These are phyloP conservation scores for Wallemia hederae DNA, from an alignment of 1,284 basidiomycete genomes.

Conservation along the genomic window DNA sequence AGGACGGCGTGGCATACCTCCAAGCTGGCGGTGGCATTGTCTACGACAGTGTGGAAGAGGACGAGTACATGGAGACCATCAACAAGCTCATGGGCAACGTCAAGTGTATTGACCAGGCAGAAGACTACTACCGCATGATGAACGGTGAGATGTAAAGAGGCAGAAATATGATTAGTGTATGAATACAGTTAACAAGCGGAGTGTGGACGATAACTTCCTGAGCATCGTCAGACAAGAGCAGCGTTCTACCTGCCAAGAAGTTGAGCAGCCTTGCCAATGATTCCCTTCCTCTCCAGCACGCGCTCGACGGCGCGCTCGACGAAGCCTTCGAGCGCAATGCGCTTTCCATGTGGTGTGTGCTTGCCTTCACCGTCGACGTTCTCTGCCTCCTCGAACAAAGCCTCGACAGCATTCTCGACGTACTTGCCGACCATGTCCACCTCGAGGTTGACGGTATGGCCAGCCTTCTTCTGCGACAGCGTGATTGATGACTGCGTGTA, in stretches of 20 bases:
- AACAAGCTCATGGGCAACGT: slow-evolving; percentile 81
- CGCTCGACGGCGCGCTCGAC: slow-evolving; percentile 44
- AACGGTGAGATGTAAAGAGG: background rate
- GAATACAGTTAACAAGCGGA: background rate
- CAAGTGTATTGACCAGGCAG: slow-evolving; percentile 58
- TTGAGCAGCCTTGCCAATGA: background rate
- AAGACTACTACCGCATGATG: slow-evolving; percentile 33
- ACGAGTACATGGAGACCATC: slow-evolving; percentile 83
- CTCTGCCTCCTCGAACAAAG: slow-evolving; percentile 29
- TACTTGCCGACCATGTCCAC: slow-evolving; percentile 78
- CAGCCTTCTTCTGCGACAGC: slow-evolving; percentile 40
- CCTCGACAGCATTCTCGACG: slow-evolving; percentile 46
- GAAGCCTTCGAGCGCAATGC: slow-evolving; percentile 23
- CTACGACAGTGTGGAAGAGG: slow-evolving; percentile 85
- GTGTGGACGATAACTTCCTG: background rate
- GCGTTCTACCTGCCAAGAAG: background rate
- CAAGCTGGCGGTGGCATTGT: slow-evolving; percentile 90
- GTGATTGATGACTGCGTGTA: slow-evolving; percentile 79
- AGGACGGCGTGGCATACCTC: slow-evolving; percentile 66
- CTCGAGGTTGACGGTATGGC: slow-evolving; percentile 73
- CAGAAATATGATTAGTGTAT: background rate
- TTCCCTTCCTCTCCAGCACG: slow-evolving; percentile 19
- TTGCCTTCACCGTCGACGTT: slow-evolving; percentile 8
- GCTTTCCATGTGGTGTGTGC: slow-evolving; percentile 15
- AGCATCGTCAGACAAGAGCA: background rate